Base-by-base conservation (phyloP, 179 eudicot species). In the Gypsophila paniculata region DNA sequence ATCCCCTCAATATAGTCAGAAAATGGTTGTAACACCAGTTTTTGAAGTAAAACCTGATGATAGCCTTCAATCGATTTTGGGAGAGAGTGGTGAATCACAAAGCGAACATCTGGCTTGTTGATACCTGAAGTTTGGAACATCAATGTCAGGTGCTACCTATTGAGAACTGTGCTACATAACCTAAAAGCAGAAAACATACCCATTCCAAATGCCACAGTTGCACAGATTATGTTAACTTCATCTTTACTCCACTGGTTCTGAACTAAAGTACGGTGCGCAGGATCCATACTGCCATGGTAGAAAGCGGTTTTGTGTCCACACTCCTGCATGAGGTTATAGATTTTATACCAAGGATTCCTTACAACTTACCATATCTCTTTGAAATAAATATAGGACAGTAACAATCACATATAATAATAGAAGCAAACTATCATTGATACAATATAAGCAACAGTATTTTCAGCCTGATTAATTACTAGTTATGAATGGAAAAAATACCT, bases 191-290 rank as follows among this genome's bases (percentile, higher is more conserved):
- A 42, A 72, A 73, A n/a, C 13, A 76, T 92, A 95, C 97, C 99
- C 99, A 94, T 95, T 75, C 99, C 99, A 86, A 95, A 95, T 73
- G 99, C 99, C 79, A 95, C 93, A 38, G 99, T 95, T 78, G 99
- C 99, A 82, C 99, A 95, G 44, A 95, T 95, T 51, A 95, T 87
- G 74, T 92, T 90, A 65, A 95, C 80, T 78, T 88, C 97, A 69
- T 92, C 97, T 85, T 87, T 95, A 85, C 99, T 95, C 99, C 99
- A 95, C 74, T 95, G 97, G 61, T 83, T 83, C 83, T 95, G 99
- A 72, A 92, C 77, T 64, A 65, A 80, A 61, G 95, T 82, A 72
- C 99, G 96, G 51, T 87, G 85, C 71, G 86, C 79, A 80, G 93
- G 82, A 25, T 95, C 97, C 97, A 95, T 88, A 81, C 85, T 88